Base-by-base conservation (phyloP, 2,329 filamentous ascomycete species). In the Aspergillus ochraceoroseus region DNA sequence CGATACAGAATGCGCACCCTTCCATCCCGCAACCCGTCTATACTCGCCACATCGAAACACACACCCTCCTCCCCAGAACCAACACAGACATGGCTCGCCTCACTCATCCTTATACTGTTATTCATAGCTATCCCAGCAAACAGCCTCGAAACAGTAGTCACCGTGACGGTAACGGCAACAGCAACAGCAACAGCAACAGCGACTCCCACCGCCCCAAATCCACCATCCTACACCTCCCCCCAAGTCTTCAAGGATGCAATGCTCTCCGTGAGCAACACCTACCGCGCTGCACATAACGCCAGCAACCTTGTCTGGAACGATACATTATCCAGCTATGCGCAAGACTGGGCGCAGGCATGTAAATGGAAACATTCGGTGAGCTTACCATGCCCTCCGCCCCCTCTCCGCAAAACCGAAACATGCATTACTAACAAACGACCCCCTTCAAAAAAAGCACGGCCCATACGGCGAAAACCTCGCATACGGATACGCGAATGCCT, bases 391-490 rank as follows among this genome's bases (percentile, higher is more conserved):
- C 3, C 25, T 5, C 7, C n/a, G n/a, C 27, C 23, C 20, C 19
- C 20, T 15, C 9, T 17, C 8, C 3, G 2, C 2, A 22, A 8
- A 15, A 32, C 7, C 2, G 13, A 20, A 12, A 14, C 8, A 25
- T 23, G 20, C 7, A 2, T 27, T 32, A 23, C 44, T 49, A 40
- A 49, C 7, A 17, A 38, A 13, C 8, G 6, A 22, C 13, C 19
- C n/a, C n/a, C n/a, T n/a, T n/a, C n/a, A n/a, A 17, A 36, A n/a
- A 30, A 12, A 43, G 69, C 72, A 73, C 39, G 80, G 80, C 0
- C 77, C 80, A 0, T 80, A 80, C 47, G 85, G 85, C 54, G 85
- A 89, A 65, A 89, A 88, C 62, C 72, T 89, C 3, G 83, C 83
- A 5, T 70, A 79, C 3, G 83, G 83, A 3, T 87, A 79, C 57